A percentile compares a stretch with the other conserved stretches of the same genome.
Evolutionary conservation across 306 rosid genomes (phyloP).

Genomic region (Fragaria ananassa): DNA sequence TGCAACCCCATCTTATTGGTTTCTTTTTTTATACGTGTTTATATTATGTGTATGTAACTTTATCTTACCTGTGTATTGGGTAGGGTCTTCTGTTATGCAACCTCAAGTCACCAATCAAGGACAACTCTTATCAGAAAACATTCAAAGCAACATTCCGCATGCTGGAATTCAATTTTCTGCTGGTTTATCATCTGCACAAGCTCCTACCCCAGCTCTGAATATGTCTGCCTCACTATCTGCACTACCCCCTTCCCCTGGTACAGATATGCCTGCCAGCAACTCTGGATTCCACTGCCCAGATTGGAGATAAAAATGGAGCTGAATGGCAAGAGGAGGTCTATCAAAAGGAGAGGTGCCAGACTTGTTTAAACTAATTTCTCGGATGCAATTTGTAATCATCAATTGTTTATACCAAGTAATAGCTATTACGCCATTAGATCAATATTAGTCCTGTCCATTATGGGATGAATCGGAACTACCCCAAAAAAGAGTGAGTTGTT

Average conservation of each 20-base stretch:
- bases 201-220: conserved; percentile 51
- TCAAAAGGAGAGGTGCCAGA: conserved; percentile 56
- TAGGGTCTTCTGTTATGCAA: conserved; percentile 54
- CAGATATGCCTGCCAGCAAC: conserved; percentile 21
- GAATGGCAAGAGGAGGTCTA: conserved; percentile 80
- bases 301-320: conserved; percentile 57
- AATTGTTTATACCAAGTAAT: no score
- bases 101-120: conserved; percentile 59
- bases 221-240: conserved; percentile 29
- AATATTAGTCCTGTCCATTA: no score
- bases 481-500: background rate
- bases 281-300: conserved; percentile 68
- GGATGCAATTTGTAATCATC: no score
- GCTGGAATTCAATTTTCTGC: conserved; percentile 43
- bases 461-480: no score
- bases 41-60: background rate
- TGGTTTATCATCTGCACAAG: conserved; percentile 47
- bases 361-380: background rate
- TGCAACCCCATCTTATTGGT: background rate
- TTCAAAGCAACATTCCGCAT: conserved; percentile 51
- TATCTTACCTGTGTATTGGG: conserved; percentile 9
- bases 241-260: background rate
- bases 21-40: background rate
- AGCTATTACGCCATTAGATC: no score
- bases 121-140: conserved; percentile 57